Percentiles rank a stretch among this genome's conserved stretches.
Conservation (phyloP, 352 stramenopile genomes). For the Pythium folliculosum region DNA sequence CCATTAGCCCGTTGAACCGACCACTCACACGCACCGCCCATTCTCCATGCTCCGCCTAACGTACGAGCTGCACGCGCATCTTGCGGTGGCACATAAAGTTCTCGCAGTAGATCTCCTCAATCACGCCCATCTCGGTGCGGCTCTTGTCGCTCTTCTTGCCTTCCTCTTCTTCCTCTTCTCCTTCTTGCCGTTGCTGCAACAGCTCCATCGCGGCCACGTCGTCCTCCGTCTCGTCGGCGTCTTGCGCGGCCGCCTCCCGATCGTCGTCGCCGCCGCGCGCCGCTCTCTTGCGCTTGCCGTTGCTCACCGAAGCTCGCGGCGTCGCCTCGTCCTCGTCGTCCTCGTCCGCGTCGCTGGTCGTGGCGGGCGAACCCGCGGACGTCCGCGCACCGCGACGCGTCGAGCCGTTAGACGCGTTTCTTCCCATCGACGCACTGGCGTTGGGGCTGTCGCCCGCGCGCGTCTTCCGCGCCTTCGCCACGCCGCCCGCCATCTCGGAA, state of each 20-base stretch:
- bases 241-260: neutral
- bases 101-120: conserved; percentile 95
- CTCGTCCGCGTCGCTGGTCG: conserved; percentile 28
- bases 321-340: conserved; percentile 29
- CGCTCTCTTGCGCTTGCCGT: conserved; percentile 22
- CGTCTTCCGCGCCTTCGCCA: conserved; percentile 30
- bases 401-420: neutral
- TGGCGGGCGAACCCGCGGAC: conserved; percentile 29
- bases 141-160: conserved; percentile 34
- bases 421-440: neutral
- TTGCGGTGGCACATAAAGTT: conserved; percentile 99
- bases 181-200: conserved; percentile 8
- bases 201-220: conserved; percentile 18
- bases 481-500: conserved; percentile 6
- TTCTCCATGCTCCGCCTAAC: neutral
- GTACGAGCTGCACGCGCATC: conserved; percentile 81
- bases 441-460: conserved; percentile 21
- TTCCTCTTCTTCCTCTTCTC: neutral
- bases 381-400: conserved; percentile 2
- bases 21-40: neutral
- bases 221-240: conserved; percentile 23
- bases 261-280: neutral
- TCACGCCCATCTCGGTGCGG: conserved; percentile 90
- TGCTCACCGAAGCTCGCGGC: conserved; percentile 25
- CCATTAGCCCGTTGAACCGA: neutral